These are phyloP conservation scores for Melanogaster broomeanus DNA, from an alignment of 768 basidiomycete genomes.

Conservation along the genomic window DNA sequence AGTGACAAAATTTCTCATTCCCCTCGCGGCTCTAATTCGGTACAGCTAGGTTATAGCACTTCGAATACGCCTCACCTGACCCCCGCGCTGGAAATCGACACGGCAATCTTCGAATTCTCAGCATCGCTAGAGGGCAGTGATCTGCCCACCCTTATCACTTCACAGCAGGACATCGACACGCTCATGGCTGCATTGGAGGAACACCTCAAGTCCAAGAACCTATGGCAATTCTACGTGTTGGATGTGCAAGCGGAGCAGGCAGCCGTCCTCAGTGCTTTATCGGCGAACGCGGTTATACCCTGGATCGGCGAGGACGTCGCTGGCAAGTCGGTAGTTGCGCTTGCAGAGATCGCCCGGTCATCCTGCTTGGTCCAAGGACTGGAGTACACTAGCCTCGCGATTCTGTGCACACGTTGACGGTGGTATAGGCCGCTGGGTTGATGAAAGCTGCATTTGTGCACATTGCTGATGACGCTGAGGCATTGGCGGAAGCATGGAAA, in stretches of 20 bases:
- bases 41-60: conserved; percentile 78
- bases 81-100: conserved; percentile 91
- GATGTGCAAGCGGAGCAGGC: conserved; percentile 65
- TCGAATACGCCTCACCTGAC: conserved; percentile 88
- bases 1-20: background rate
- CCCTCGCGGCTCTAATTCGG: conserved; percentile 7
- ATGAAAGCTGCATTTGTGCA: conserved; percentile 66
- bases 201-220: conserved; percentile 60
- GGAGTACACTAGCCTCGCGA: conserved; percentile 59
- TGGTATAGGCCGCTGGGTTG: conserved; percentile 68
- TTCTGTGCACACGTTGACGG: conserved; percentile 68
- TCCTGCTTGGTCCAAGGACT: conserved; percentile 60
- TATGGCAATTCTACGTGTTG: conserved; percentile 96
- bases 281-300: conserved; percentile 37
- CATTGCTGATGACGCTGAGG: conserved; percentile 44
- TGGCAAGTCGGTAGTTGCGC: conserved; percentile 60
- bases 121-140: conserved; percentile 59
- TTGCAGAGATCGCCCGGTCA: conserved; percentile 63
- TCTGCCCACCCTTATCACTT: conserved; percentile 70
- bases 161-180: conserved; percentile 64
- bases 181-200: conserved; percentile 66
- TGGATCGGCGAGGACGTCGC: conserved; percentile 66
- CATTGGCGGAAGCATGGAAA: conserved; percentile 72
- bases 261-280: conserved; percentile 44
- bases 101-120: conserved; percentile 83